Conservation (phyloP, 176 grass and related monocot genomes). For the Oropetium thomaeum region DNA sequence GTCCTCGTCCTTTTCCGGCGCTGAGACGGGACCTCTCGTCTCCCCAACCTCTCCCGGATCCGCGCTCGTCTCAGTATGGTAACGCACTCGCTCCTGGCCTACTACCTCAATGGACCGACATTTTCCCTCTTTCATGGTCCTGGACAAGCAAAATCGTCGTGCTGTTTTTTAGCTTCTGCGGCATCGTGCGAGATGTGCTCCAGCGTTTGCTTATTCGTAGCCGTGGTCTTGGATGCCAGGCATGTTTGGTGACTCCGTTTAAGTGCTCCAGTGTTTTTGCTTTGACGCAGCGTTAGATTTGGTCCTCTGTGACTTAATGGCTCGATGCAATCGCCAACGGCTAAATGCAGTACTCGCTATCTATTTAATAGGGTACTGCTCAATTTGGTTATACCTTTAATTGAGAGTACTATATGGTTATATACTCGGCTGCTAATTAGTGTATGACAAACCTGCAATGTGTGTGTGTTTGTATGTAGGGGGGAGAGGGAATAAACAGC, state of each 20-base stretch:
- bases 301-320: neutral
- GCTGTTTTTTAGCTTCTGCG: neutral
- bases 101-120: neutral
- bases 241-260: neutral
- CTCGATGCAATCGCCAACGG: neutral
- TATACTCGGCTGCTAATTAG: neutral
- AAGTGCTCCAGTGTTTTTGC: too few species aligned
- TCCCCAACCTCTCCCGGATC: neutral
- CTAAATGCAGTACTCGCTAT: neutral
- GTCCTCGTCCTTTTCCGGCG: neutral
- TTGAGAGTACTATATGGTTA: neutral
- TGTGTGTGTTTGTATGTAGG: too few species aligned
- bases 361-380: neutral
- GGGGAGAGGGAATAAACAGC: neutral
- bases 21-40: neutral
- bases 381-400: neutral
- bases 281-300: neutral
- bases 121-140: neutral
- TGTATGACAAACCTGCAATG: neutral
- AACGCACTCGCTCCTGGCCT: neutral
- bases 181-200: neutral
- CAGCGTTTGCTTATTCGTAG: neutral
- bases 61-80: conserved; percentile 22
- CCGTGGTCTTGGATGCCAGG: neutral
- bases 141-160: neutral